Percentiles rank a stretch among this genome's conserved stretches.
phyloP scores from a whole-genome alignment of 495 filamentous ascomycete genomes.

The Pyrenopolyporus hunteri region DNA sequence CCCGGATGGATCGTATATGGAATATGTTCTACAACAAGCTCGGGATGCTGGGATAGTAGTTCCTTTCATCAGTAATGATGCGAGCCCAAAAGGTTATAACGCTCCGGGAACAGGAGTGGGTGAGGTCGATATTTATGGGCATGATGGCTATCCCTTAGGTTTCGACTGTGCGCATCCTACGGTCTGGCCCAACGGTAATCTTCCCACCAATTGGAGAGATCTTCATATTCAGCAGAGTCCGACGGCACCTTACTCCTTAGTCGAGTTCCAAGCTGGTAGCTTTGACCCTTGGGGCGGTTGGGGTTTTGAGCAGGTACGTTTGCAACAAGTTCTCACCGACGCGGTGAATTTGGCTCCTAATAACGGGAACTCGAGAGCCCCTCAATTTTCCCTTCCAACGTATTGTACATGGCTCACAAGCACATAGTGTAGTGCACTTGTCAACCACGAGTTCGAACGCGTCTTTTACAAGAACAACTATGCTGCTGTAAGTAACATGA shows the following conservation, averaged over 20 bases:
- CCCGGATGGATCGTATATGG: conserved; percentile 70
- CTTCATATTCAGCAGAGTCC: conserved; percentile 66
- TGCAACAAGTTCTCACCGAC: background rate
- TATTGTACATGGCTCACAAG: background rate
- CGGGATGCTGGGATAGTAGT: conserved; percentile 72
- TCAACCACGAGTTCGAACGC: conserved; percentile 74
- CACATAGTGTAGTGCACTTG: conserved; percentile 59
- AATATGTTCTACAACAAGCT: conserved; percentile 70
- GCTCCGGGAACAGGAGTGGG: conserved; percentile 68
- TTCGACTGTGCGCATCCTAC: conserved; percentile 62
- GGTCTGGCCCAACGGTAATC: conserved; percentile 53
- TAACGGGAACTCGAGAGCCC: no score
- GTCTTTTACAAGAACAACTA: conserved; percentile 85
- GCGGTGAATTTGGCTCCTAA: background rate
- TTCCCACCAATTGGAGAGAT: conserved; percentile 54
- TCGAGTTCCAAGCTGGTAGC: conserved; percentile 78
- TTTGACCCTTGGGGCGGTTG: conserved; percentile 78
- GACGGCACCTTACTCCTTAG: conserved; percentile 68
- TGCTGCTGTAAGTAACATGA: conserved; percentile 61
- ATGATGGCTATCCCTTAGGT: conserved; percentile 74
- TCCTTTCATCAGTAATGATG: conserved; percentile 80
- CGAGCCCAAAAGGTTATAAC: conserved; percentile 60
- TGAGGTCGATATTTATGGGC: conserved; percentile 78
- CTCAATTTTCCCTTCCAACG: background rate
- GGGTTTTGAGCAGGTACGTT: conserved; percentile 60